Evolutionary conservation across 768 basidiomycete species (phyloP), one percentile per base, ranked within the genome.

Genomic region (Collybia mongolica): DNA sequence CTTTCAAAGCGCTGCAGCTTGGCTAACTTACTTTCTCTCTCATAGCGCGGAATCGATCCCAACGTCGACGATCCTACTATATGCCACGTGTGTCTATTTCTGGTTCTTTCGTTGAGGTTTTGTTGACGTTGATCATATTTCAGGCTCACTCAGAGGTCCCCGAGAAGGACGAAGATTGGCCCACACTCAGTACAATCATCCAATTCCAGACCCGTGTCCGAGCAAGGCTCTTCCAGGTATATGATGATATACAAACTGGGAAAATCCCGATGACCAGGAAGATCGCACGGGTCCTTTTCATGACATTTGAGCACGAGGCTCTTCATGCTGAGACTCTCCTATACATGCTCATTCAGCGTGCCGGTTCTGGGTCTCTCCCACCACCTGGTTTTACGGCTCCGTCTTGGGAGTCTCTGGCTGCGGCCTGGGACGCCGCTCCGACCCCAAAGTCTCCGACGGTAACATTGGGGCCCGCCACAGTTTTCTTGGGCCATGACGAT

Each of bases 131-230:
- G 1, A 41, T 15, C 36, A 26, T 24, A 39, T 23, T 28, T 20
- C 61, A 98, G 90, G 74, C 86, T 2, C 97, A 98, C 66, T 97
- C 94, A 0, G 76, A 86, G 57, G 96, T 98, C 2, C 97, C 97
- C 1, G 60, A 77, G 40, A 72, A 72, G 0, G 79, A 90, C 41
- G 84, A 84, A 53, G 93, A 94, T 52, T 99, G 97, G 97, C 97
- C 97, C 0, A 72, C 75, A 0, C 73, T 91, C 4, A 59, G 65
- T 2, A 71, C 75, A 42, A 91, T 99, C 57, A 69, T 93, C 8
- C 75, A 75, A 26, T 99, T 93, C 77, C 83, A 87, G 46, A 67
- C 77, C n/a, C 78, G 86, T 6, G 93, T 92, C 2, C 82, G 93
- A 26, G 66, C 75, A n/a, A 77, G 97, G 28, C 66, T 99, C 3